These are phyloP conservation scores for Isatis tinctoria DNA, from an alignment of 345 rosid genomes.

Conservation along the genomic window DNA sequence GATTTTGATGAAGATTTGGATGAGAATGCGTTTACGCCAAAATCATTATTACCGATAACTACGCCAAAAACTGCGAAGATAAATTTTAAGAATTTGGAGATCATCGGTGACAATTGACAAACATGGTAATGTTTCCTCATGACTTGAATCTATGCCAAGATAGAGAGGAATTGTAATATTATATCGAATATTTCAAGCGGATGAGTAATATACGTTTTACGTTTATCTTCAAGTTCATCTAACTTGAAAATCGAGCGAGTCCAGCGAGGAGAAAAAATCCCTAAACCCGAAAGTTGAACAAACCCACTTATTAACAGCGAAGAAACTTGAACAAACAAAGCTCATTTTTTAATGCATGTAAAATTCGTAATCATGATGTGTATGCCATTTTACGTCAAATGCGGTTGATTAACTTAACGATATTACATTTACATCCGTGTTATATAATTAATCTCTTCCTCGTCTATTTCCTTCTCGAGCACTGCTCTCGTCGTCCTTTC, in stretches of 20 bases:
- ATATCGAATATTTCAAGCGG: background rate
- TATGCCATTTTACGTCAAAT: background rate
- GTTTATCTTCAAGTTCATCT: background rate
- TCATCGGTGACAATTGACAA: background rate
- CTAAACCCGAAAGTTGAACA: background rate
- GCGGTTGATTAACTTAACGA: background rate
- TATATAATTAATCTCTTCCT: background rate
- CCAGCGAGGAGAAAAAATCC: background rate
- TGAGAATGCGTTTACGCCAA: background rate
- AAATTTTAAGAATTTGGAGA: background rate
- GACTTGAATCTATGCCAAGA: background rate
- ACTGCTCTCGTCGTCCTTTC: background rate
- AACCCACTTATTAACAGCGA: background rate
- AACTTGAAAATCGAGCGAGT: background rate
- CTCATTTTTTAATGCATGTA: background rate
- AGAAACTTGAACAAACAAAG: background rate
- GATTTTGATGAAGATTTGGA: background rate
- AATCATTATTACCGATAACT: background rate
- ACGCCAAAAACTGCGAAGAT: background rate
- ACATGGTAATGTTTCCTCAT: background rate
- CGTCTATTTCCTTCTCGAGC: background rate
- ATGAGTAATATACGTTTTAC: background rate
- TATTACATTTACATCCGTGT: background rate
- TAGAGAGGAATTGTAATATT: background rate
- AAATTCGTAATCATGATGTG: background rate